phyloP scores from a whole-genome alignment of 495 filamentous ascomycete species.

The Xylaria castorea region DNA sequence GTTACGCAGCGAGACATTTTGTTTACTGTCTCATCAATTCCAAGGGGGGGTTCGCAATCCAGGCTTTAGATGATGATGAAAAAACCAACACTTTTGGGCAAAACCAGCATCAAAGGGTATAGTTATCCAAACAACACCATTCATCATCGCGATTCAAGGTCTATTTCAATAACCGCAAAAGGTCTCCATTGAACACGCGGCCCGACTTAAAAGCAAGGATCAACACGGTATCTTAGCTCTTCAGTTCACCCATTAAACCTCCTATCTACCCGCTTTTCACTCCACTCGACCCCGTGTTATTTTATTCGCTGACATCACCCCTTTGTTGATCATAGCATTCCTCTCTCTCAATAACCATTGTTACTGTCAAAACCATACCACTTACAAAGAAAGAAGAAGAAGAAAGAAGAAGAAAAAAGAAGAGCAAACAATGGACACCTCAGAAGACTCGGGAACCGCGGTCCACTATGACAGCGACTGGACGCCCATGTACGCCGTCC shows the following conservation, averaged over 20 bases:
- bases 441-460: constrained; percentile 7
- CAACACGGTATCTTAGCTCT: not conserved
- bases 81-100: not conserved
- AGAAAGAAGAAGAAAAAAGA: not conserved
- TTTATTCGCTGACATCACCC: not conserved
- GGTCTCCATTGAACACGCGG: too few relatives aligned
- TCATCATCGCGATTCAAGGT: not conserved
- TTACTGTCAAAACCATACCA: too few relatives aligned
- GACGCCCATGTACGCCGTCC: constrained; percentile 33
- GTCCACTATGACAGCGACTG: constrained; percentile 35
- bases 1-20: not conserved
- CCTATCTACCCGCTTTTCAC: constrained; percentile 15
- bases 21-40: not conserved
- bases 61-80: not conserved
- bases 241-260: not conserved
- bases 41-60: not conserved
- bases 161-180: not conserved
- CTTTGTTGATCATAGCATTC: not conserved
- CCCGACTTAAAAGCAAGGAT: not conserved
- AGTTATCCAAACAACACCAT: not conserved
- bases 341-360: too few relatives aligned
- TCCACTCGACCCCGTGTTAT: not conserved
- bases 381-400: not conserved
- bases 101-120: not conserved
- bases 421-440: not conserved